Percentiles rank a stretch among this genome's conserved stretches.
Evolutionary conservation across 352 stramenopile genomes (phyloP).

Genomic region (Halophytophthora polymorphica): DNA sequence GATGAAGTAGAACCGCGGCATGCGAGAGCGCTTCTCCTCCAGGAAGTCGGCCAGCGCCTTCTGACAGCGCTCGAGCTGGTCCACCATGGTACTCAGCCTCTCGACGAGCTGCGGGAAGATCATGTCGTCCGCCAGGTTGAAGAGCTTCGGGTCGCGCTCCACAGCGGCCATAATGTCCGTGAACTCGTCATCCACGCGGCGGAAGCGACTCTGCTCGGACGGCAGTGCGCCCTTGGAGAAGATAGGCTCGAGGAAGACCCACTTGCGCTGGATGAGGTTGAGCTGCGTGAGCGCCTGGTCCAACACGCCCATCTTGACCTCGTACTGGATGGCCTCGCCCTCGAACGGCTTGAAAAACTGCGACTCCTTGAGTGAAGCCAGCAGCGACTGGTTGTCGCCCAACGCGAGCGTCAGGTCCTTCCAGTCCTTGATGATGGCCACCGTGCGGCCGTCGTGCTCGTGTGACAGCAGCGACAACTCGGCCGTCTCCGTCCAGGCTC

Average conservation of each 20-base stretch:
- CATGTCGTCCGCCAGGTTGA: conserved; percentile 90
- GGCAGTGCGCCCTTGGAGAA: conserved; percentile 93
- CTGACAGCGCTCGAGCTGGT: conserved; percentile 93
- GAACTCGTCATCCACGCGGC: conserved; percentile 93
- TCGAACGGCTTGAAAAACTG: conserved; percentile 96
- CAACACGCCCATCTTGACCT: conserved; percentile 87
- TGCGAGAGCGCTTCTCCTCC: conserved; percentile 90
- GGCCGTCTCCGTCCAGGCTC: conserved; percentile 90
- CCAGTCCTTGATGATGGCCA: conserved; percentile 95
- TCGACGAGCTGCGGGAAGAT: conserved; percentile 87
- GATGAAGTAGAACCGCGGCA: conserved; percentile 98
- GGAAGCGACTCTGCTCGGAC: conserved; percentile 88
- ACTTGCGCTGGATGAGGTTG: conserved; percentile 94
- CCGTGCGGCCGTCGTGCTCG: conserved; percentile 71
- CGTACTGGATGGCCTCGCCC: conserved; percentile 87
- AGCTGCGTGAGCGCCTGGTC: conserved; percentile 82
- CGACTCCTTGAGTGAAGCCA: conserved; percentile 94
- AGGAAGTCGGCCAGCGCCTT: conserved; percentile 94
- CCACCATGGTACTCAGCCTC: conserved; percentile 81
- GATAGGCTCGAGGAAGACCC: conserved; percentile 96
- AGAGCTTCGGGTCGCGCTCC: conserved; percentile 88
- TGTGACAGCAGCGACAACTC: conserved; percentile 88
- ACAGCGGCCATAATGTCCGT: conserved; percentile 91
- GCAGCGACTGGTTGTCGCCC: conserved; percentile 93
- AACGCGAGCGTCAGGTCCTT: conserved; percentile 93